These are phyloP conservation scores for Starmerella potacharoeniae DNA, from an alignment of 805 yeast species.

Conservation along the genomic window DNA sequence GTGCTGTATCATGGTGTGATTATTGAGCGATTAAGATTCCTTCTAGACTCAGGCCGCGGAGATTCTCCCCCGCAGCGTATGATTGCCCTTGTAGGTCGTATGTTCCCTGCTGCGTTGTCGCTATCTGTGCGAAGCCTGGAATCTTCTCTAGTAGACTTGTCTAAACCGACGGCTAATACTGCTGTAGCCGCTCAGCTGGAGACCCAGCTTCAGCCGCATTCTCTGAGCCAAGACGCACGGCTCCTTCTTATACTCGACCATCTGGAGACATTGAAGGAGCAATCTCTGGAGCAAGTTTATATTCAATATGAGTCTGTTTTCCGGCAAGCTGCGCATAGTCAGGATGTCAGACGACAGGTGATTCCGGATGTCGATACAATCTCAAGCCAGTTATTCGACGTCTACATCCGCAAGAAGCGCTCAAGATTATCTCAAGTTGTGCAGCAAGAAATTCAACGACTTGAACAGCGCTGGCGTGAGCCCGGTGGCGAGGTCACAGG, in stretches of 20 bases:
- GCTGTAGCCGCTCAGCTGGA: constrained; percentile 3
- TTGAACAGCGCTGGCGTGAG: constrained; percentile 39
- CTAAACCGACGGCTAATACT: constrained; percentile 22
- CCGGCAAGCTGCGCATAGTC: neutral
- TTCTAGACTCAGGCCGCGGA: constrained; percentile 15
- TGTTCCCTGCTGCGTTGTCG: constrained; percentile 17
- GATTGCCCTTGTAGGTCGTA: neutral
- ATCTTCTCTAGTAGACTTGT: constrained; percentile 10
- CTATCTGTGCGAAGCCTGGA: constrained; percentile 16
- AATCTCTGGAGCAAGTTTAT: constrained; percentile 37
- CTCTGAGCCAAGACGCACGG: constrained; percentile 40
- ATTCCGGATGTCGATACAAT: constrained; percentile 41
- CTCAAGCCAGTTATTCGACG: constrained; percentile 35
- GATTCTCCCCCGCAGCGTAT: constrained; percentile 9
- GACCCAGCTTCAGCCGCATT: constrained; percentile 31
- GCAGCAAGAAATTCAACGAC: constrained; percentile 34
- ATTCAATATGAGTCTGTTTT: constrained; percentile 11
- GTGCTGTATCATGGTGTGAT: constrained; percentile 30
- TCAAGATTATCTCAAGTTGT: constrained; percentile 41
- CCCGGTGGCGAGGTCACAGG: constrained; percentile 21
- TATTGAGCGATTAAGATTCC: constrained; percentile 14
- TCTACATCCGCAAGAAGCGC: constrained; percentile 39
- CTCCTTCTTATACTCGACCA: constrained; percentile 45
- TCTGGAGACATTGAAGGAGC: constrained; percentile 37
- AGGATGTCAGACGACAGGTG: constrained; percentile 3